A percentile compares a stretch with the other conserved stretches of the same genome.
Conservation (phyloP, 129 eudicot genomes). For the Tagetes patula region DNA sequence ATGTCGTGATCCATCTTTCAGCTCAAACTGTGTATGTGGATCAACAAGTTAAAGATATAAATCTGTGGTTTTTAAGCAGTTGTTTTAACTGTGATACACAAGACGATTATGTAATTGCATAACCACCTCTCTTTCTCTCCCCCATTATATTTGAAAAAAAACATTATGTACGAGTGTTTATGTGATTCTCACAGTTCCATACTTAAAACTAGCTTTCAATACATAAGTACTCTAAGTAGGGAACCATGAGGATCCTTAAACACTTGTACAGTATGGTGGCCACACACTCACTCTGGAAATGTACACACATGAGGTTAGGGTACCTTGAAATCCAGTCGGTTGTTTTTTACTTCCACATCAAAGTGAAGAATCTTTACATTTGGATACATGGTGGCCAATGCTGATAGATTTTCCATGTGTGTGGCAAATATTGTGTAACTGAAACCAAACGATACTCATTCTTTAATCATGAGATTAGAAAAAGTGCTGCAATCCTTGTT, state of each 20-base stretch:
- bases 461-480: constrained; percentile 8
- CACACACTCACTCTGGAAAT: background rate
- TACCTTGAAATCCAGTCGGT: constrained; percentile 96
- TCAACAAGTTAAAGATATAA: constrained; percentile 14
- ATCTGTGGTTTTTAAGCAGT: too few species aligned
- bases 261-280: too few species aligned
- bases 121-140: background rate
- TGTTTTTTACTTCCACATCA: constrained; percentile 72
- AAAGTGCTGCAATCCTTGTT: constrained; percentile 15
- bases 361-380: constrained; percentile 88
- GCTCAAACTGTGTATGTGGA: constrained; percentile 66
- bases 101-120: background rate
- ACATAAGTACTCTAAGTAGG: too few species aligned
- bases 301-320: constrained; percentile 7
- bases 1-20: constrained; percentile 79
- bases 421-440: constrained; percentile 91
- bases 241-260: too few species aligned
- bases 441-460: constrained; percentile 24
- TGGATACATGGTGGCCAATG: constrained; percentile 74
- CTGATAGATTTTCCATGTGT: constrained; percentile 91
- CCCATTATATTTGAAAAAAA: too few species aligned
- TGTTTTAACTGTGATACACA: background rate
- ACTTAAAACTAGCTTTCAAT: background rate
- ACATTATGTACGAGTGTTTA: background rate
- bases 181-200: background rate